Evolutionary conservation across 345 rosid species (phyloP).

Genomic region (Gossypium anomalum): DNA sequence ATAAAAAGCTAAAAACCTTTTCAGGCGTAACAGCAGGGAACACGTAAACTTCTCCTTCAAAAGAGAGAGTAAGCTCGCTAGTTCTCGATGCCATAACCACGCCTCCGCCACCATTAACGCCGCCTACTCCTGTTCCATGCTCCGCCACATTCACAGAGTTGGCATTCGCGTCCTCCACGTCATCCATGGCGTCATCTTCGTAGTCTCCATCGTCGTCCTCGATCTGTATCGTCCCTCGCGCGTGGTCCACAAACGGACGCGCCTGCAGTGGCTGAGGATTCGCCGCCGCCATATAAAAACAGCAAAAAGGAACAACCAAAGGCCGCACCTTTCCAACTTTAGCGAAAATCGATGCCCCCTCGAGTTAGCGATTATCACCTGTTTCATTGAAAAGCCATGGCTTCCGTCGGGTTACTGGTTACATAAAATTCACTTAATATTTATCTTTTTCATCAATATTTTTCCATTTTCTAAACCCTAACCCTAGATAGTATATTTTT

Average conservation of each 20-base stretch:
- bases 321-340: constrained; percentile 7
- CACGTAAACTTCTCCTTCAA: constrained; percentile 75
- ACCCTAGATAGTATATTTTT: constrained; percentile 8
- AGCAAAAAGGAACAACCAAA: constrained; percentile 5
- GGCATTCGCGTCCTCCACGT: constrained; percentile 32
- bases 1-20: constrained; percentile 31
- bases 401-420: background rate
- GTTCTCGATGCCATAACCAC: constrained; percentile 44
- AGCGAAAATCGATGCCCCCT: constrained; percentile 14
- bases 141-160: constrained; percentile 43
- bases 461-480: constrained; percentile 25
- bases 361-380: constrained; percentile 12
- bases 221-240: constrained; percentile 31
- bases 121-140: constrained; percentile 19
- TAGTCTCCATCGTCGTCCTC: constrained; percentile 43
- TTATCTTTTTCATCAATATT: background rate
- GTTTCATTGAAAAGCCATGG: constrained; percentile 30
- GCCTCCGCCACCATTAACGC: constrained; percentile 14
- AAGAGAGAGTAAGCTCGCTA: constrained; percentile 68
- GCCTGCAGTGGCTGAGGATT: constrained; percentile 53
- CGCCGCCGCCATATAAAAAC: constrained; percentile 39
- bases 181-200: constrained; percentile 48
- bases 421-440: background rate
- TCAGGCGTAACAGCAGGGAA: constrained; percentile 64
- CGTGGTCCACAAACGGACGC: constrained; percentile 38